Conservation (phyloP, 1,284 basidiomycete species). For the Grifola frondosa region DNA sequence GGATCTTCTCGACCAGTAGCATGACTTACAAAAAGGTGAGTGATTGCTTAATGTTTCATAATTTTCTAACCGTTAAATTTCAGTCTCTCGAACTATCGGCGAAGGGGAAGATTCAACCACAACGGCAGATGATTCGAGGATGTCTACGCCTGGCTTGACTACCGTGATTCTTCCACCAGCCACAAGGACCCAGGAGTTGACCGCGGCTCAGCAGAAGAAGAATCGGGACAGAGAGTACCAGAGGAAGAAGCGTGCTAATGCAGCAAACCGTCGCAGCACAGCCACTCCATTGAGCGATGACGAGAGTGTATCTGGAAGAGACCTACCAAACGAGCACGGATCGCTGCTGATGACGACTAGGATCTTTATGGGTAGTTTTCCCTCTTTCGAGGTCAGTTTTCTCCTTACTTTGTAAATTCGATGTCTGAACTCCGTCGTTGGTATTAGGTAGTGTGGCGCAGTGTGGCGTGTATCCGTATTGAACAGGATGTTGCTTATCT, state of each 20-base stretch:
- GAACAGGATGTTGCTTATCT: too few species aligned
- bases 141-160: slow-evolving; percentile 63
- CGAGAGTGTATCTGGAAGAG: slow-evolving; percentile 56
- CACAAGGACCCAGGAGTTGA: slow-evolving; percentile 58
- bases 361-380: neutral
- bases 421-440: neutral
- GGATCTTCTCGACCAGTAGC: slow-evolving; percentile 79
- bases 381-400: neutral
- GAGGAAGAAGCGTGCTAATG: slow-evolving; percentile 64
- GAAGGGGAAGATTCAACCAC: slow-evolving; percentile 67
- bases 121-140: slow-evolving; percentile 52
- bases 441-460: too few species aligned
- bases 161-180: slow-evolving; percentile 76
- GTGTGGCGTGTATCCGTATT: too few species aligned
- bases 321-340: slow-evolving; percentile 60
- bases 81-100: slow-evolving; percentile 71
- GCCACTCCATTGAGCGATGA: slow-evolving; percentile 64
- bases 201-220: slow-evolving; percentile 71
- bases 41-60: slow-evolving; percentile 25
- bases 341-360: slow-evolving; percentile 57
- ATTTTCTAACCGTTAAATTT: neutral
- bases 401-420: slow-evolving; percentile 3
- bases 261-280: slow-evolving; percentile 50
- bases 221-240: slow-evolving; percentile 74
- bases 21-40: slow-evolving; percentile 68